Conservation (phyloP, 768 basidiomycete species). For the Lactarius tabidus region DNA sequence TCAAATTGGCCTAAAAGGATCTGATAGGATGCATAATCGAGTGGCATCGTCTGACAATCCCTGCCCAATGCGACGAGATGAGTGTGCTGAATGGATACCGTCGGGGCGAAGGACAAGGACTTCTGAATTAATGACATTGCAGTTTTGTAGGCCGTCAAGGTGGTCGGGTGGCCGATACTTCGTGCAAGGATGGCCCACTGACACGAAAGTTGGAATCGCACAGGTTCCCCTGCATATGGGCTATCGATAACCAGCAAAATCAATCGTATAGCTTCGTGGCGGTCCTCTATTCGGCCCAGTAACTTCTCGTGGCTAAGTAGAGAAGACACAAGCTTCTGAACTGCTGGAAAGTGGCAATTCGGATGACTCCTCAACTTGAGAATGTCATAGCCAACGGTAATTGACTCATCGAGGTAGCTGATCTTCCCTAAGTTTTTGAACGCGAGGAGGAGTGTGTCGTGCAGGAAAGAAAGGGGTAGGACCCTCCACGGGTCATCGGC, state of each 20-base stretch:
- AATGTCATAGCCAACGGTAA: neutral
- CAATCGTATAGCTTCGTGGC: neutral
- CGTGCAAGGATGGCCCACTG: no score
- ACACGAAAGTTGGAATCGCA: no score
- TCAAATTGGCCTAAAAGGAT: no score
- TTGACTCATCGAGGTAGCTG: conserved; percentile 1
- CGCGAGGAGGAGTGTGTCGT: neutral
- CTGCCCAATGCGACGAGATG: no score
- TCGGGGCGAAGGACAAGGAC: no score
- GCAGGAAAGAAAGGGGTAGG: neutral
- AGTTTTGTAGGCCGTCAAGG: no score
- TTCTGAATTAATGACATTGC: no score
- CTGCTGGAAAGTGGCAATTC: accelerated
- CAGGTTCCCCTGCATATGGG: neutral
- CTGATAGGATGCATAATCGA: no score
- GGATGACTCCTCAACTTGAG: neutral
- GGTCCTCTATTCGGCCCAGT: neutral
- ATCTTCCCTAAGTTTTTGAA: neutral
- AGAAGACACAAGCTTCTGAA: neutral
- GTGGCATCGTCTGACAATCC: no score
- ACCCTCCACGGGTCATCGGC: neutral
- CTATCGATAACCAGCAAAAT: neutral
- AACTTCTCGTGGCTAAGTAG: neutral
- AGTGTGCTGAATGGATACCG: no score
- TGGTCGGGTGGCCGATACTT: no score